These are phyloP conservation scores for Serendipita sp. DNA, from an alignment of 1,284 basidiomycete genomes.

Conservation along the genomic window DNA sequence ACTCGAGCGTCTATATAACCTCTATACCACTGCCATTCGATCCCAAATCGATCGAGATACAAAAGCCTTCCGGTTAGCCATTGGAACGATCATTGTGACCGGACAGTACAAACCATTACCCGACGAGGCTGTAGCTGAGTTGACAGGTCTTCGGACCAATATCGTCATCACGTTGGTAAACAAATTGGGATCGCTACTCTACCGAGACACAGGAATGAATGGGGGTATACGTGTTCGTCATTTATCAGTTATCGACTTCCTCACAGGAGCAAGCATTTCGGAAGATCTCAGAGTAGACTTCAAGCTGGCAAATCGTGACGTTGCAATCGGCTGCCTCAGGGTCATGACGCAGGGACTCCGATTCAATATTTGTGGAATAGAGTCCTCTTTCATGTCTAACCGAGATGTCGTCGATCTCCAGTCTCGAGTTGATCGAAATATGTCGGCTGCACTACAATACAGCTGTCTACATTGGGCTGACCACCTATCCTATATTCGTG, in stretches of 20 bases:
- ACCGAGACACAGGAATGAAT: not conserved
- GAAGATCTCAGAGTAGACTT: not conserved
- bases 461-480: not conserved
- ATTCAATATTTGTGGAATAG: not conserved
- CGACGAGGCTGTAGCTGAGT: not conserved
- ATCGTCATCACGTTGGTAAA: not conserved
- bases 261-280: not conserved
- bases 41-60: not conserved
- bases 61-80: not conserved
- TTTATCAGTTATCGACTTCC: not conserved
- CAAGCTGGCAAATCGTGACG: not conserved
- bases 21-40: not conserved
- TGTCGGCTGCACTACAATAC: not conserved
- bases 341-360: not conserved
- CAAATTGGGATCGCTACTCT: not conserved
- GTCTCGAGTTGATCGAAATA: not conserved
- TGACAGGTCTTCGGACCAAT: not conserved
- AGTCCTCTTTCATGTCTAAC: not conserved
- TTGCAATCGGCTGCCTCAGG: not conserved
- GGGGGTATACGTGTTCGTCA: not conserved
- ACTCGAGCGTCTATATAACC: not conserved
- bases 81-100: not conserved
- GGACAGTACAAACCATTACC: not conserved
- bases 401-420: not conserved
- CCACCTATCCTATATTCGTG: not conserved